Base-by-base conservation (phyloP, 116 monocot genomes). In the Dioscorea cayenensis region DNA sequence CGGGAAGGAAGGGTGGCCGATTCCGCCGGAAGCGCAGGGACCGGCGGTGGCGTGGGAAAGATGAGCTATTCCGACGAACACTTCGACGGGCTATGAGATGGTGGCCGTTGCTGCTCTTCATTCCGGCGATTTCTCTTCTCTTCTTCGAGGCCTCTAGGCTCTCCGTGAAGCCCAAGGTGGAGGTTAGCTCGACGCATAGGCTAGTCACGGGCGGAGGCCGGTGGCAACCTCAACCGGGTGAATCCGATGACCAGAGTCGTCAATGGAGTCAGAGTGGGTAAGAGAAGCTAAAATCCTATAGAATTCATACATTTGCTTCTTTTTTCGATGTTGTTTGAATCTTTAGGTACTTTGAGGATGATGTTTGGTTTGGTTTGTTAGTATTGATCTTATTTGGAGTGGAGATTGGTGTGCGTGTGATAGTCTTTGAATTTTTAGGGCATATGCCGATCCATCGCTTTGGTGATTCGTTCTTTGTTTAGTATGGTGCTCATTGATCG, bases 261-360 rank as follows among this genome's bases (percentile, higher is more conserved):
- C 65, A 67, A 77, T 72, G 62, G 99, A 61, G 76, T 80, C 3
- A 77, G 88, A 77, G 77, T 85, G 60, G 84, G 99, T 99, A 66
- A 85, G 88, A 43, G 43, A 43, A 43, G 4, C 43, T 7, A 43
- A 6, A 6, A 43, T 43, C 43, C 12, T 76, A 6, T 49, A 18
- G 19, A 22, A 14, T 63, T 19, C 3, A 14, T 5, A 8, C 12
- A 25, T 43, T 72, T 13, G 62, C 28, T 21, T 43, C 10, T 28
- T 71, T 62, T 27, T 52, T 36, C 25, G 25, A 25, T 28, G 9
- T 80, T 18, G 2, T 23, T 75, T 58, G 17, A 66, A 66, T 14
- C 4, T 28, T 51, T 17, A 51, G 11, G 9, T 2, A 32, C 32
- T 32, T 32, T 32, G 4, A 32, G 3, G 32, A 32, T 2, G 32